phyloP scores from a whole-genome alignment of 805 yeast species.

The Candida krabiensis region DNA sequence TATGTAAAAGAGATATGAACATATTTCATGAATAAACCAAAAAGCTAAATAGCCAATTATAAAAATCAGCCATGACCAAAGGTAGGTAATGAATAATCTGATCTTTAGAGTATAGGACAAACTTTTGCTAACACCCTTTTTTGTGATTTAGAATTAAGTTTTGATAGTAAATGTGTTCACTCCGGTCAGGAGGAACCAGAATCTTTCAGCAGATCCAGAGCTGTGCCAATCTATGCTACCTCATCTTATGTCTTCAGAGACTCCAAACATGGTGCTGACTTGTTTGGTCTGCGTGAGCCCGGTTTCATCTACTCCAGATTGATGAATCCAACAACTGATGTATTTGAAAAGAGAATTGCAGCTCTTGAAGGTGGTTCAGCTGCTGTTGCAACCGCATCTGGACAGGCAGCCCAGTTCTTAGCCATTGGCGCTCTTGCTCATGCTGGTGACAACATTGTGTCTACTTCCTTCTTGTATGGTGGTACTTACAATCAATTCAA shows the following conservation, averaged over 20 bases:
- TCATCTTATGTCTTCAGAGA: conserved; percentile 85
- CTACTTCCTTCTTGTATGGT: conserved; percentile 87
- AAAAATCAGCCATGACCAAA: too few relatives aligned
- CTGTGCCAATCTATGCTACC: conserved; percentile 91
- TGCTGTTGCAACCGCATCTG: conserved; percentile 89
- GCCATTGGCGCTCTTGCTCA: conserved; percentile 85
- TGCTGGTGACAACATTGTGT: conserved; percentile 84
- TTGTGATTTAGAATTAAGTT: conserved; percentile 57
- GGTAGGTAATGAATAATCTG: too few relatives aligned
- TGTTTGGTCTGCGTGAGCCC: conserved; percentile 79
- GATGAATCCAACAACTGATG: conserved; percentile 90
- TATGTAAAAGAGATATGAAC: too few relatives aligned
- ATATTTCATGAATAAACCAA: too few relatives aligned
- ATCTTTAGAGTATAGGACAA: too few relatives aligned
- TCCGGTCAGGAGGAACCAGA: conserved; percentile 83
- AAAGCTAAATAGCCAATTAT: too few relatives aligned
- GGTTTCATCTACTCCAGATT: conserved; percentile 90
- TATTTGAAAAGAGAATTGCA: conserved; percentile 88
- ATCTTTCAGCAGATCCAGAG: conserved; percentile 69
- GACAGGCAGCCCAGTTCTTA: conserved; percentile 92
- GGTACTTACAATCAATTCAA: conserved; percentile 96
- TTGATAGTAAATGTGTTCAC: conserved; percentile 90
- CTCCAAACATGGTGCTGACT: conserved; percentile 88
- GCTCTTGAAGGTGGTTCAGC: conserved; percentile 92
- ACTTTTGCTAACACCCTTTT: too few relatives aligned